Conservation (phyloP, 225 moss, liverwort and hornwort genomes). For the Neckera pumila region DNA sequence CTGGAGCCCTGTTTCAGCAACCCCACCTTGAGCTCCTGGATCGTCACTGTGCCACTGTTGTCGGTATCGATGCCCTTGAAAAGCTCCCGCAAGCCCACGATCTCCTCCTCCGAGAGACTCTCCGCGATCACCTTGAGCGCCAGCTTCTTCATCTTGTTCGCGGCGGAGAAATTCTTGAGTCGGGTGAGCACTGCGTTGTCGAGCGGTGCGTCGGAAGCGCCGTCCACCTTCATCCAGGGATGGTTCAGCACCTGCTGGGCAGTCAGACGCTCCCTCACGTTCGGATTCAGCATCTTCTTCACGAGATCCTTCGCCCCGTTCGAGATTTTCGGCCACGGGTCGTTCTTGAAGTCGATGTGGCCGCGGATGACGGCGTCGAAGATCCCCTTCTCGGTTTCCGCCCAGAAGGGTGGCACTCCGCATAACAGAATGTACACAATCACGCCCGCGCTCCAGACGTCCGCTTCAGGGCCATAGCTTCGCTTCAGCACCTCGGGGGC, state of each 20-base stretch:
- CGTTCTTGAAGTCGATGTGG: conserved; percentile 24
- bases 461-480: conserved; percentile 38
- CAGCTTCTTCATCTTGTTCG: conserved; percentile 93
- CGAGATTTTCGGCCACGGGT: conserved; percentile 41
- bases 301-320: conserved; percentile 33
- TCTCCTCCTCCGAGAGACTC: conserved; percentile 84
- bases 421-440: conserved; percentile 43
- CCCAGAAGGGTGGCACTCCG: conserved; percentile 50
- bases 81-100: conserved; percentile 83
- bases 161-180: conserved; percentile 83
- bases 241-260: conserved; percentile 46
- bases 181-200: conserved; percentile 81
- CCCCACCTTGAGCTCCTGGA: conserved; percentile 75
- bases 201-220: conserved; percentile 76
- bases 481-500: conserved; percentile 43
- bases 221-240: conserved; percentile 83
- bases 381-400: conserved; percentile 41
- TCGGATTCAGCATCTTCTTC: conserved; percentile 26
- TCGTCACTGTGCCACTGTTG: conserved; percentile 78
- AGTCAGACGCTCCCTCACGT: conserved; percentile 25
- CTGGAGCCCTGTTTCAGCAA: conserved; percentile 69
- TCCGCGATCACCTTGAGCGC: conserved; percentile 87
- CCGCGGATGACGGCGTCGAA: conserved; percentile 38
- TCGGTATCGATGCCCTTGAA: conserved; percentile 81
- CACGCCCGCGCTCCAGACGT: conserved; percentile 51